A percentile compares a stretch with the other conserved stretches of the same genome.
These are phyloP conservation scores for Powellomyces hirtus DNA, from an alignment of 192 early-diverging fungal genomes.

Conservation along the genomic window DNA sequence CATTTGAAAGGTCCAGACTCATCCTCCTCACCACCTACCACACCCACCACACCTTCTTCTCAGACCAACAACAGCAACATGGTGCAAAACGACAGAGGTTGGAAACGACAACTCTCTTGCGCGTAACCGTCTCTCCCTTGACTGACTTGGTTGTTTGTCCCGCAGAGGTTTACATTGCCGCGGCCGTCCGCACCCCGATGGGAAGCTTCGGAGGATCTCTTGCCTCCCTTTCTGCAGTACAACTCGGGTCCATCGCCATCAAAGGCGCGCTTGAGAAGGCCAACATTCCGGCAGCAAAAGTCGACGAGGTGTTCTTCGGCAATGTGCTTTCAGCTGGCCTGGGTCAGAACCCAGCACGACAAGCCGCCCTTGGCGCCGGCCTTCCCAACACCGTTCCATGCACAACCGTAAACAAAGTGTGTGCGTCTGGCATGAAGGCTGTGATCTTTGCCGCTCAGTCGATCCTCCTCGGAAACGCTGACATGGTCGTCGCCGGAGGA, in stretches of 20 bases:
- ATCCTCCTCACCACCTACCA: not conserved
- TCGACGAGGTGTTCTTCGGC: constrained; percentile 96
- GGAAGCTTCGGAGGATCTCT: constrained; percentile 90
- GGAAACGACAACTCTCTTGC: not conserved
- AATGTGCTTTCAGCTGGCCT: constrained; percentile 89
- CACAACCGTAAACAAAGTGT: constrained; percentile 98
- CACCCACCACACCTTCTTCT: not conserved
- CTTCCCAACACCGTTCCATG: constrained; percentile 78
- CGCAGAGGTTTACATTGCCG: constrained; percentile 81
- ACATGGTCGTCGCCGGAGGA: constrained; percentile 77
- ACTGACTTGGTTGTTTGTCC: not conserved
- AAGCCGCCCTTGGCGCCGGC: constrained; percentile 87
- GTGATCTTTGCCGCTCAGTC: constrained; percentile 78
- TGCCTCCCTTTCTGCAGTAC: constrained; percentile 72
- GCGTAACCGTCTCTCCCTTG: not conserved
- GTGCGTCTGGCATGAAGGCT: constrained; percentile 96
- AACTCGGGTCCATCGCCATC: constrained; percentile 86
- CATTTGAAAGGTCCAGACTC: constrained; percentile 2
- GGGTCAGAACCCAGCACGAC: constrained; percentile 91
- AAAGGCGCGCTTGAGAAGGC: constrained; percentile 81
- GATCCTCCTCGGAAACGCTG: constrained; percentile 47
- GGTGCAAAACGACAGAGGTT: constrained; percentile 1
- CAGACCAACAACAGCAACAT: not conserved
- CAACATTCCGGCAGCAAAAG: constrained; percentile 70
- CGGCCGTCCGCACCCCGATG: constrained; percentile 86